Evolutionary conservation across 2,329 filamentous ascomycete genomes (phyloP).

Genomic region (Trematosphaeria pertusa): DNA sequence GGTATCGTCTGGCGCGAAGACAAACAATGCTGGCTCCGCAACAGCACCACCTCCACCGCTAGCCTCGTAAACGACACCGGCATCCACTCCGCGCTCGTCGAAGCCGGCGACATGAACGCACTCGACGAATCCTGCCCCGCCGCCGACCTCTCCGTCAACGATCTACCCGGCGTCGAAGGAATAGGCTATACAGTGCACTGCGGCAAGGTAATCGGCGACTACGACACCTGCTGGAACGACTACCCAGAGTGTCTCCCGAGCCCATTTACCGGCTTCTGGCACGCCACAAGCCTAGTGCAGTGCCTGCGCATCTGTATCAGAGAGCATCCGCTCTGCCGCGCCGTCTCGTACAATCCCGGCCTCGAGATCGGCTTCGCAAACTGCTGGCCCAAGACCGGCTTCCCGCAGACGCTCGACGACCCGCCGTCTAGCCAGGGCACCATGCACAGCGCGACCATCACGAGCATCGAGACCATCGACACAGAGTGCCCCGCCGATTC

Average conservation of each 20-base stretch:
- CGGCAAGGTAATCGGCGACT: slow-evolving; percentile 28
- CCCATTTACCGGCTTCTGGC: slow-evolving; percentile 33
- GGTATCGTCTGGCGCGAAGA: slow-evolving; percentile 33
- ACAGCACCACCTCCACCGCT: slow-evolving; percentile 25
- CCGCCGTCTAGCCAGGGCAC: slow-evolving; percentile 18
- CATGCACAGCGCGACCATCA: slow-evolving; percentile 35
- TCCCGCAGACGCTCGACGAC: slow-evolving; percentile 10
- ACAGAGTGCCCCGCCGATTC: slow-evolving; percentile 23
- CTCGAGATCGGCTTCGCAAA: slow-evolving; percentile 42
- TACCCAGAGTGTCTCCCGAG: slow-evolving; percentile 20
- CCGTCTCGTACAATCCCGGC: slow-evolving; percentile 36
- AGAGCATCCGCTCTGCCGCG: slow-evolving; percentile 37
- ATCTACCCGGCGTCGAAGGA: slow-evolving; percentile 26
- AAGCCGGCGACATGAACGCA: slow-evolving; percentile 23
- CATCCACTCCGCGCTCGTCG: slow-evolving; percentile 31
- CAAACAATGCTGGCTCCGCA: slow-evolving; percentile 37
- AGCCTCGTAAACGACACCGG: slow-evolving; percentile 12
- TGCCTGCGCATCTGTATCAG: slow-evolving; percentile 37
- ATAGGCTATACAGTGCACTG: slow-evolving; percentile 39
- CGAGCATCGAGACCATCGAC: slow-evolving; percentile 29
- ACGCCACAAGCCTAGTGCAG: slow-evolving; percentile 33
- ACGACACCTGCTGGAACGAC: slow-evolving; percentile 29
- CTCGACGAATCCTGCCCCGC: slow-evolving; percentile 31
- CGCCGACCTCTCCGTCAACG: slow-evolving; percentile 28
- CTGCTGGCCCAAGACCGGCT: slow-evolving; percentile 38